Percentiles rank a stretch among this genome's conserved stretches.
Conservation (phyloP, 495 filamentous ascomycete species). For the Tetracladium setigerum region DNA sequence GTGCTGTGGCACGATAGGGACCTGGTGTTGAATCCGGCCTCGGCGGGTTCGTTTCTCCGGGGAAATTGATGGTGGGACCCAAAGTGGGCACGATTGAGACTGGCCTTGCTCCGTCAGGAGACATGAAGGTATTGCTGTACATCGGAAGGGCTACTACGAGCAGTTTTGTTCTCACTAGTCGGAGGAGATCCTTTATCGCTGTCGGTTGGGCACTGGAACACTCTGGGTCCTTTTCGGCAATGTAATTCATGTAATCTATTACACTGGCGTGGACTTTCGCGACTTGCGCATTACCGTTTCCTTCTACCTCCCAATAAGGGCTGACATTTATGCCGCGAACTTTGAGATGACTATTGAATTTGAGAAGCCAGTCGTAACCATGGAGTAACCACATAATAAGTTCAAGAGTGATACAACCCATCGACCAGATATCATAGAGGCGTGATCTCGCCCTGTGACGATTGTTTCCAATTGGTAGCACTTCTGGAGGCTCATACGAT, state of each 20-base stretch:
- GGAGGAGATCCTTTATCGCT: conserved; percentile 19
- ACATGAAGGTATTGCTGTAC: background rate
- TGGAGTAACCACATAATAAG: conserved; percentile 29
- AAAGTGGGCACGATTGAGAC: no score
- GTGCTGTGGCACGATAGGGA: conserved; percentile 5
- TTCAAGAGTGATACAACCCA: conserved; percentile 31
- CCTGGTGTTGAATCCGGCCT: no score
- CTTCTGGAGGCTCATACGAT: conserved; percentile 7
- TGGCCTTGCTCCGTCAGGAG: no score
- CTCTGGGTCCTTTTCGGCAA: conserved; percentile 4
- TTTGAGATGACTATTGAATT: conserved; percentile 6
- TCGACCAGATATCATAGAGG: conserved; percentile 30
- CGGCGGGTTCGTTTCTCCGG: no score
- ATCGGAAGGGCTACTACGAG: conserved; percentile 18
- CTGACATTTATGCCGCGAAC: background rate
- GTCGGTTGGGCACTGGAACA: conserved; percentile 9
- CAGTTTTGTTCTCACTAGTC: conserved; percentile 17
- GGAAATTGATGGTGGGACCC: no score
- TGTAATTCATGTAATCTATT: background rate
- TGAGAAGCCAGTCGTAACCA: conserved; percentile 10
- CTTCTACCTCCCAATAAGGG: background rate
- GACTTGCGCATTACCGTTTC: background rate
- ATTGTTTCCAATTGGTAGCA: conserved; percentile 3
- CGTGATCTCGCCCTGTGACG: conserved; percentile 19
- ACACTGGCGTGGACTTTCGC: conserved; percentile 9